Conservation (phyloP, 2,329 filamentous ascomycete species). For the Fusarium devonianum region DNA sequence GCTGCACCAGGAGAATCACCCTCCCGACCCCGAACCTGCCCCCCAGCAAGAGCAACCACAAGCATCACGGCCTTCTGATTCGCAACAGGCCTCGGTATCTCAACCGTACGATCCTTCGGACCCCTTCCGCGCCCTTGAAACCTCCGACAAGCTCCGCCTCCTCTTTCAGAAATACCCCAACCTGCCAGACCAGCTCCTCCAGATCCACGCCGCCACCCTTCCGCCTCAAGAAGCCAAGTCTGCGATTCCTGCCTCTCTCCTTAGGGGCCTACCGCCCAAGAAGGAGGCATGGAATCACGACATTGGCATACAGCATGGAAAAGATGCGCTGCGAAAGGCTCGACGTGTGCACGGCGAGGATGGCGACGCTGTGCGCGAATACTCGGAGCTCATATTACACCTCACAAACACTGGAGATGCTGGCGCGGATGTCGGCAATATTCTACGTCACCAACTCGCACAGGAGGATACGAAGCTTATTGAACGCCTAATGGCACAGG, state of each 20-base stretch:
- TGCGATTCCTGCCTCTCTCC: conserved; percentile 45
- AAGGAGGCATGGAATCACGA: conserved; percentile 64
- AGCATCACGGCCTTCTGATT: conserved; percentile 5
- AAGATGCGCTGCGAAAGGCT: conserved; percentile 60
- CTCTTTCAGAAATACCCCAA: conserved; percentile 63
- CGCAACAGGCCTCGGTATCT: not conserved
- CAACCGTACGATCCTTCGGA: conserved; percentile 43
- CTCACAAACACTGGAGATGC: conserved; percentile 51
- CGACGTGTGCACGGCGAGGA: conserved; percentile 59
- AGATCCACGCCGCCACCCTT: conserved; percentile 59
- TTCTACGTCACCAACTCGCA: conserved; percentile 55
- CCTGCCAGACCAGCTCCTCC: conserved; percentile 55
- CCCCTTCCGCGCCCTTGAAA: conserved; percentile 61
- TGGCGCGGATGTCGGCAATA: conserved; percentile 44
- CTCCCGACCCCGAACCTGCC: conserved; percentile 48
- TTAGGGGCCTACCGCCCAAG: conserved; percentile 45
- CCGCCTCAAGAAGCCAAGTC: conserved; percentile 49
- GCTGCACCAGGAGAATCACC: conserved; percentile 59
- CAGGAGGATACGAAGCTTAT: conserved; percentile 59
- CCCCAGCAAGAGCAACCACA: conserved; percentile 28
- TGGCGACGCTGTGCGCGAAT: conserved; percentile 67
- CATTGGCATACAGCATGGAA: conserved; percentile 63
- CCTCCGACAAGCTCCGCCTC: conserved; percentile 56
- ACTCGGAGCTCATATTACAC: conserved; percentile 62
- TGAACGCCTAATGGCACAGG: conserved; percentile 56